Base-by-base conservation (phyloP, 2,329 filamentous ascomycete genomes). In the Pseudogymnoascus sp. region DNA sequence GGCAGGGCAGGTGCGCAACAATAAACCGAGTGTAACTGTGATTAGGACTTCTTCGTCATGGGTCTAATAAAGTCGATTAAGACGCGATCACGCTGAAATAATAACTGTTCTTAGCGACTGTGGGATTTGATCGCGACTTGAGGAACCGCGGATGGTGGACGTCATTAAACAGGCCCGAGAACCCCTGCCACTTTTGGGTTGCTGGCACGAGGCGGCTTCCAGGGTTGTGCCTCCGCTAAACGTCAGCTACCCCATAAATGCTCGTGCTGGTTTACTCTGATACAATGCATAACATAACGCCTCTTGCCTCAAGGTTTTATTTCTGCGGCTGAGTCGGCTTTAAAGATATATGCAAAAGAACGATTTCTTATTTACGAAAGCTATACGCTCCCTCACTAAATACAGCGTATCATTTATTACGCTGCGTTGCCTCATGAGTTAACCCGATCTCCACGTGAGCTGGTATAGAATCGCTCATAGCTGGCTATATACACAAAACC, bases 381-480 rank as follows among this genome's bases (percentile, higher is more conserved):
- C 28, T 53, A 35, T 53, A 53, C 15, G 15, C 28, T 33, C n/a
- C n/a, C 28, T 53, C 47, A 35, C 11, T 14, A 11, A 35, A 28
- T 53, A 53, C 28, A 20, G 28, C 9, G 28, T 14, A 53, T 14
- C 33, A 33, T 53, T 15, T 53, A 53, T 53, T 53, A 28, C 7
- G 25, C 28, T 53, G 33, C 47, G 2, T 53, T 20, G 28, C 6
- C 28, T 53, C 47, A 53, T 53, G 28, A 33, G 47, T 20, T 53
- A 53, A 18, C 28, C 25, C 15, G n/a, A 33, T 18, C 28, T 15
- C 47, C n/a, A 20, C 15, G 25, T 53, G n/a, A 53, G 47, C 28
- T 53, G 47, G 47, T 53, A 53, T 53, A 53, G 47, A 53, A 53
- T 53, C 47, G 28, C 47, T 33, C 47, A 53, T 33, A 53, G 33